phyloP scores from a whole-genome alignment of 306 rosid genomes.

The Corylus heterophylla region DNA sequence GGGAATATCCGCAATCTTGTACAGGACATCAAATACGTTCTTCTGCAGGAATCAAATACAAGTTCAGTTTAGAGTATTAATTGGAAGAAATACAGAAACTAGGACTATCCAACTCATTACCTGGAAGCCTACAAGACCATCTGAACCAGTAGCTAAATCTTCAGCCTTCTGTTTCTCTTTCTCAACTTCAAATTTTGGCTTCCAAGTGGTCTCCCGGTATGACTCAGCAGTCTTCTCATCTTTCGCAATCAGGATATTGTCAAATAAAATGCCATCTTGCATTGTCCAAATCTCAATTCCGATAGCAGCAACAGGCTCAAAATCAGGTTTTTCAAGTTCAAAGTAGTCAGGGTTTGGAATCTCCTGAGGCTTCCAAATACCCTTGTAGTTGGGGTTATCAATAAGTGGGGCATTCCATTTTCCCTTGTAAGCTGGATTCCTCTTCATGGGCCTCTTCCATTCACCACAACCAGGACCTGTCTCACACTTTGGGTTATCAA shows the following conservation, averaged over 20 bases:
- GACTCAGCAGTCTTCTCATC: constrained; percentile 74
- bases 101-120: constrained; percentile 33
- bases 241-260: constrained; percentile 68
- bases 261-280: constrained; percentile 92
- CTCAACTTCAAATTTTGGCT: constrained; percentile 79
- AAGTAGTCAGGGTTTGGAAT: constrained; percentile 88
- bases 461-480: constrained; percentile 89
- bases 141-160: constrained; percentile 48
- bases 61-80: not conserved
- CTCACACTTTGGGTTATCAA: constrained; percentile 73
- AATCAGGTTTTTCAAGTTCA: constrained; percentile 67
- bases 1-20: constrained; percentile 77
- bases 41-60: constrained; percentile 51
- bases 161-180: constrained; percentile 84
- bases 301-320: constrained; percentile 79
- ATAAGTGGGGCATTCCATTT: constrained; percentile 88
- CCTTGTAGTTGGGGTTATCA: constrained; percentile 90
- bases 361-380: constrained; percentile 83
- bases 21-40: constrained; percentile 72
- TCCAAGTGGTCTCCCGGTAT: constrained; percentile 73
- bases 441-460: constrained; percentile 93
- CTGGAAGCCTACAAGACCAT: constrained; percentile 61
- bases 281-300: constrained; percentile 99
- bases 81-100: not conserved
- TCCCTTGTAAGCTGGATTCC: constrained; percentile 88